A percentile compares a stretch with the other conserved stretches of the same genome.
Evolutionary conservation across 345 rosid genomes (phyloP).

Genomic region (Eucalyptus shirleyi): DNA sequence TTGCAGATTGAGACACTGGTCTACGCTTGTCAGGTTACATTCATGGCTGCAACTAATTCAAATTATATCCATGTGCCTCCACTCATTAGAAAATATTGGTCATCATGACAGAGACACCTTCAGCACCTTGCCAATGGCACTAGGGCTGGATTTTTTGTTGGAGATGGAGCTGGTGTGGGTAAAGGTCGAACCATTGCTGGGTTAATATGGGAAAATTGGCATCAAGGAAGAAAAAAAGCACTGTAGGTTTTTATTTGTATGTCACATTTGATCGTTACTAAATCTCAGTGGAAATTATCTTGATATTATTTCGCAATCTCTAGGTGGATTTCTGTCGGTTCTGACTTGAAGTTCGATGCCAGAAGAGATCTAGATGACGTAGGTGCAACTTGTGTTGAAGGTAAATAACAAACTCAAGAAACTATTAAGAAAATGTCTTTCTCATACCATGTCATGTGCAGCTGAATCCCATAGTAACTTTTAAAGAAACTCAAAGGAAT

Average conservation of each 20-base stretch:
- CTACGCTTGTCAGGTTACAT: constrained; percentile 88
- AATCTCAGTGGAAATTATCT: background rate
- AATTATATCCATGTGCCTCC: background rate
- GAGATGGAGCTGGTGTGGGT: constrained; percentile 99
- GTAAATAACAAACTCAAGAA: constrained; percentile 10
- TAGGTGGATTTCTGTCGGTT: constrained; percentile 99
- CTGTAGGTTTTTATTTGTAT: constrained; percentile 42
- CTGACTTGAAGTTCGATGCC: constrained; percentile 91
- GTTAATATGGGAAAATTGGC: constrained; percentile 96
- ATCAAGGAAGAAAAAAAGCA: constrained; percentile 65
- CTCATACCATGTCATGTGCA: background rate
- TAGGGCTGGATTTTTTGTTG: constrained; percentile 95
- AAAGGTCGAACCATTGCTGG: constrained; percentile 99
- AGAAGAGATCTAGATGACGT: constrained; percentile 99
- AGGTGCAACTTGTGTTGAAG: constrained; percentile 71
- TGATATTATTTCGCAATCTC: constrained; percentile 1
- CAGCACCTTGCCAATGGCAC: constrained; percentile 78
- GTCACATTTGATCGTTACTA: background rate
- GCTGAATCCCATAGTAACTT: background rate
- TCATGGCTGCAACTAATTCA: constrained; percentile 2
- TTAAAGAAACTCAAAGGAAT: background rate
- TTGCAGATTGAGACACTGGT: constrained; percentile 99
- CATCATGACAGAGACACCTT: constrained; percentile 65
- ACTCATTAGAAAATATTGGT: constrained; percentile 2
- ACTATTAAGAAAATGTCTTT: background rate